phyloP scores from a whole-genome alignment of 768 basidiomycete genomes.

The Agaricus subrufescens region DNA sequence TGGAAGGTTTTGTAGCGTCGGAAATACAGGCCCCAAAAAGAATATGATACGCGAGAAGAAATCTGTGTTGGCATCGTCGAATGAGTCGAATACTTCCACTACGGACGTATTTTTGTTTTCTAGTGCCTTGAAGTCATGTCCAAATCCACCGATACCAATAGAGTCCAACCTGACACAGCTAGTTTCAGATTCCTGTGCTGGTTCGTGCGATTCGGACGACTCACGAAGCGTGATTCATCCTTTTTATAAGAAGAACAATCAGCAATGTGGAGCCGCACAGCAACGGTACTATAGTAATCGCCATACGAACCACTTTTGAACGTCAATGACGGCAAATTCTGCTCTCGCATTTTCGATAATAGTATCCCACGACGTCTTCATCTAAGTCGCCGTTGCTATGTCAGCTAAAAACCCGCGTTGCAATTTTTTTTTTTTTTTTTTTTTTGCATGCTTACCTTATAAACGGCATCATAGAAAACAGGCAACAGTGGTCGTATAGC shows the following conservation, averaged over 20 bases:
- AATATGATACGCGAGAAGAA: slow-evolving; percentile 25
- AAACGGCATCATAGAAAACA: slow-evolving; percentile 47
- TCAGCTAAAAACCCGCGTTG: neutral
- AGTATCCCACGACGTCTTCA: slow-evolving; percentile 26
- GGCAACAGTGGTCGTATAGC: slow-evolving; percentile 40
- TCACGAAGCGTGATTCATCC: slow-evolving; percentile 45
- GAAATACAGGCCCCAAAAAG: slow-evolving; percentile 32
- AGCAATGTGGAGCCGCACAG: neutral
- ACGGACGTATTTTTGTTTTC: slow-evolving; percentile 36
- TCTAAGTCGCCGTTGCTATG: slow-evolving; percentile 17
- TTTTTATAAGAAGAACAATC: slow-evolving; percentile 4
- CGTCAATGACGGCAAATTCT: slow-evolving; percentile 33
- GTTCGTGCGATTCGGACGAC: neutral
- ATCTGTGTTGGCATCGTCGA: slow-evolving; percentile 22
- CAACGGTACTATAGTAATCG: neutral
- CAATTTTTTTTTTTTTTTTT: too few relatives aligned
- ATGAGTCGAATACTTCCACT: slow-evolving; percentile 34
- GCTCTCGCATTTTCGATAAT: slow-evolving; percentile 22
- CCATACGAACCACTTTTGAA: slow-evolving; percentile 37
- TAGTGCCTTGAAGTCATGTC: slow-evolving; percentile 50
- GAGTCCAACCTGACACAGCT: slow-evolving; percentile 41
- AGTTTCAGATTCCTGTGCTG: neutral
- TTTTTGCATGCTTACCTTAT: slow-evolving; percentile 39
- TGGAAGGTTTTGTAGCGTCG: slow-evolving; percentile 29
- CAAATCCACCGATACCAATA: slow-evolving; percentile 56